Conservation (phyloP, 768 basidiomycete species). For the Lenzites betulinus region DNA sequence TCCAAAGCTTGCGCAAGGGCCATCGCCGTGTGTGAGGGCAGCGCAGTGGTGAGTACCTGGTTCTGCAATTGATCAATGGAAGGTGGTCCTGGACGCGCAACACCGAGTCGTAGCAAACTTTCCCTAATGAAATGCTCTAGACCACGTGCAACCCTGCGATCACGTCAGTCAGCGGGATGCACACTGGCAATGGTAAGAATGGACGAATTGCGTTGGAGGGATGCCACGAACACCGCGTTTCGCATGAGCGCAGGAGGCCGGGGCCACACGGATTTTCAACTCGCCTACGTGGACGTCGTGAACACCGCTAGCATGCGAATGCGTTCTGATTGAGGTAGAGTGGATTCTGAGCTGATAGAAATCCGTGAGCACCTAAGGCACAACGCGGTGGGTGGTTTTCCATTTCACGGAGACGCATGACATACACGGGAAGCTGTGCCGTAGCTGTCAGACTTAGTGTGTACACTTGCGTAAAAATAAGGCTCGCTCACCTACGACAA, state of each 20-base stretch:
- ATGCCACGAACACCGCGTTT: no score
- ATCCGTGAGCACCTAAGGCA: not conserved
- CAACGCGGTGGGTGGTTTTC: not conserved
- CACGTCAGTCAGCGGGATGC: not conserved
- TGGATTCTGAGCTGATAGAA: not conserved
- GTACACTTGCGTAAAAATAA: not conserved
- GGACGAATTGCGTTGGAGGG: not conserved
- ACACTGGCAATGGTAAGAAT: not conserved
- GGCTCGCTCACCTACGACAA: conserved; percentile 1
- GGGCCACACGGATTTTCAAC: not conserved
- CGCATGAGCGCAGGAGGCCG: not conserved
- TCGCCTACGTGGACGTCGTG: no score
- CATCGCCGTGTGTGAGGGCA: not conserved
- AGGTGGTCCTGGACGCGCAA: not conserved
- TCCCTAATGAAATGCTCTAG: not conserved
- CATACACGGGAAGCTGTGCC: not conserved
- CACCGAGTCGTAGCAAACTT: not conserved
- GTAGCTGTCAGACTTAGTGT: not conserved
- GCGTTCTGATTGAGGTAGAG: no score
- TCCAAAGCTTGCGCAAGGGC: not conserved
- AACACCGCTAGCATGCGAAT: no score
- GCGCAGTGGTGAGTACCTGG: not conserved
- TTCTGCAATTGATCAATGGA: not conserved
- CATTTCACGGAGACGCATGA: not conserved
- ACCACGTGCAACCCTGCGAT: not conserved